Evolutionary conservation across 2,329 filamentous ascomycete genomes (phyloP), one percentile per base, ranked within the genome.

Genomic region (Exophiala sp.): DNA sequence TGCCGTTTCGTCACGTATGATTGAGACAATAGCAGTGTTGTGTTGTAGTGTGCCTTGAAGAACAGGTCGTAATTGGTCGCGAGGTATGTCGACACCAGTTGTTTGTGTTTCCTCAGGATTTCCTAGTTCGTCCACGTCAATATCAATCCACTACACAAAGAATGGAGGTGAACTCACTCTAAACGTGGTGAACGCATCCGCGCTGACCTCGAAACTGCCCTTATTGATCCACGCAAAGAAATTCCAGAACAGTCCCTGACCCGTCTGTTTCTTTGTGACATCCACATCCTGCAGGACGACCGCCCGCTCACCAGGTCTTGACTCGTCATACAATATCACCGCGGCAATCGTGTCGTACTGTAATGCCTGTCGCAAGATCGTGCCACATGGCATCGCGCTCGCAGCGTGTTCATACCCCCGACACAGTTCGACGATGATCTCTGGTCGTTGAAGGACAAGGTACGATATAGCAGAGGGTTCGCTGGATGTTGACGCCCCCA

Each of bases 171-270:
- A 38, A 40, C 82, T 65, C 80, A 96, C 89, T 70, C 92, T 83
- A 72, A 99, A 99, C 3, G 92, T 97, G 54, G 91, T 96, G 71
- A 99, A 99, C 1, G 94, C 92, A 76, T 99, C 94, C 32, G 94
- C 92, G 65, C 91, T 91, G 62, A 97, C 89, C 75, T 99, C 94
- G 66, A 99, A 99, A 29, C 88, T 91, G 63, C 91, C 90, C 72
- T 90, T 90, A 74, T 97, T 91, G 65, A 99, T 95, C 90, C 92
- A 99, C 58, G 88, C 84, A 68, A 99, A 97, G 73, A 97, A 97
- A 43, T 83, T 86, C 94, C 94, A 99, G 70, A 99, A 96, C 1
- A 96, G 84, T 2, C 92, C 92, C 41, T 84, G 81, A 10, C 91
- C 91, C 43, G 82, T 87, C 64, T 94, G 88, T 33, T 82, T 84